A percentile compares a stretch with the other conserved stretches of the same genome.
Evolutionary conservation across 495 filamentous ascomycete species (phyloP).

Genomic region (Aspergillus egyptiacus): DNA sequence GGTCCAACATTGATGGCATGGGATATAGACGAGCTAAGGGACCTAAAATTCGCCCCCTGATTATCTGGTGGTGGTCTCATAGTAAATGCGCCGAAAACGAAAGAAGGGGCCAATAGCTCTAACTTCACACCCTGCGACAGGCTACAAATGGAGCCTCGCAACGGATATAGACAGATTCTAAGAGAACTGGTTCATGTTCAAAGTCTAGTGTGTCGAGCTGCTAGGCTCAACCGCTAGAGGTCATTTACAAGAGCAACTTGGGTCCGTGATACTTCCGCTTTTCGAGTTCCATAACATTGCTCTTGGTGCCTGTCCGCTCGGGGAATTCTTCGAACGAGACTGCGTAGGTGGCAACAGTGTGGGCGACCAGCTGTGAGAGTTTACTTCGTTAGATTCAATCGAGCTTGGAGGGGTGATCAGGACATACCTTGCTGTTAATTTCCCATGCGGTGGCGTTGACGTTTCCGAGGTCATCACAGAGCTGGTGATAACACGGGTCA

Average conservation of each 20-base stretch:
- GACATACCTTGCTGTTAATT: constrained; percentile 49
- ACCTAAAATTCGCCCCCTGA: no score
- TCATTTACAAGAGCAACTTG: constrained; percentile 15
- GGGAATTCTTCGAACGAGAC: constrained; percentile 47
- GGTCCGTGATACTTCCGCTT: constrained; percentile 19
- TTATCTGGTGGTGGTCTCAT: no score
- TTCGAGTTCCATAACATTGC: background rate
- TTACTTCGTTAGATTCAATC: background rate
- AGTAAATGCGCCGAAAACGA: no score
- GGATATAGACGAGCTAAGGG: no score
- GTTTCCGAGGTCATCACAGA: constrained; percentile 53
- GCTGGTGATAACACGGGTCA: constrained; percentile 59
- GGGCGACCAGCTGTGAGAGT: constrained; percentile 48
- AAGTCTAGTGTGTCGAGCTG: background rate
- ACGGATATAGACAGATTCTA: background rate
- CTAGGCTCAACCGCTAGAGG: background rate
- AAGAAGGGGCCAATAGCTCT: no score
- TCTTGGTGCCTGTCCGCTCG: constrained; percentile 9
- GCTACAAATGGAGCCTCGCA: no score
- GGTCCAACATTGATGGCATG: no score
- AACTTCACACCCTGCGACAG: no score
- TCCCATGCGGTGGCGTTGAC: constrained; percentile 40
- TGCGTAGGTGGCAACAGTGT: constrained; percentile 56
- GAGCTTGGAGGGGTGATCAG: no score
- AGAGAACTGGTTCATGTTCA: background rate